Base-by-base conservation (phyloP, 305 asterid genomes). In the Fraxinus floribunda region DNA sequence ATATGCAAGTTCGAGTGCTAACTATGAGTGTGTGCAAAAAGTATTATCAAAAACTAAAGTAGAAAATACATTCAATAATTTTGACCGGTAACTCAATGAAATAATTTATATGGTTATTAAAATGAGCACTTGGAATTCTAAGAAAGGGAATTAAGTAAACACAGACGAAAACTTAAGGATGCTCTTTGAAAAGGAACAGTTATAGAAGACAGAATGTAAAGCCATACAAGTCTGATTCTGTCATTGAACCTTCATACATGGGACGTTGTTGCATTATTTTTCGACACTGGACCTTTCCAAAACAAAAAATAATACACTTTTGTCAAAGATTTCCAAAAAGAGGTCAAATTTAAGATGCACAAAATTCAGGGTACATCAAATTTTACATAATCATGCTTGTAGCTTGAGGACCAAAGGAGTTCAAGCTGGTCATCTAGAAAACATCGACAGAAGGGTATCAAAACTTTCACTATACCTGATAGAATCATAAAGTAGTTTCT, bases 351-450 rank as follows among this genome's bases (percentile, higher is more conserved):
- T 62, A 75, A 15, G 57, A 20, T 66, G 52, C 62, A 83, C 34
- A 66, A 75, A 62, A 49, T 46, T 9, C 52, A 75, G 85, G 41
- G 57, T 78, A 75, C 44, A 84, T 39, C 10, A 66, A 52, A 41
- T 72, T 57, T 24, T 57, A 76, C 34, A 49, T 9, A 13, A 78
- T 83, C 20, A 20, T 13, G 22, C 15, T 64, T 29, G 75, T 80
- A 13, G 44, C 46, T 32, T 10, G 72, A 78, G 66, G 85, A 60
- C 34, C 20, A 71, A 38, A 79, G 78, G 15, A 15, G 73, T 77
- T 79, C 9, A 5, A 83, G 39, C 82, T 62, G 70, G 5, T 77
- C 18, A 55, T 71, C 71, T 22, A 57, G 29, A 78, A 49, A 71
- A 57, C 64, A 83, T 60, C 75, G 57, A 52, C 76, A 39, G 10